phyloP scores from a whole-genome alignment of 176 grass and related monocot species.

The Calamus simplicifolius region DNA sequence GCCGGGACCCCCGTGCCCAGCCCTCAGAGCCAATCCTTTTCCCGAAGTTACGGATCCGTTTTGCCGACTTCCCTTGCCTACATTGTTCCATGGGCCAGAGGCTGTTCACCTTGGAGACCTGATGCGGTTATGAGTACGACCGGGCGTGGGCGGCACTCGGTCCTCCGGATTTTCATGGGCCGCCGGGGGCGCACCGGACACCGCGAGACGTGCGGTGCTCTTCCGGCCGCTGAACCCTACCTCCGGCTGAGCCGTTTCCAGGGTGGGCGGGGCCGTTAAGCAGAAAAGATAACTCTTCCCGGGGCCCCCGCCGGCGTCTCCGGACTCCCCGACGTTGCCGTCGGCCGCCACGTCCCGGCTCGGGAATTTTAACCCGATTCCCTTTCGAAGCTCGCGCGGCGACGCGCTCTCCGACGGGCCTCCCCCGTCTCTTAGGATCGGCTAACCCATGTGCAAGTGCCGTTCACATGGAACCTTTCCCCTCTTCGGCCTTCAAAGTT shows the following conservation, averaged over 20 bases:
- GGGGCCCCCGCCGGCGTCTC: no score
- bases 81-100: constrained; percentile 37
- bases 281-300: constrained; percentile 51
- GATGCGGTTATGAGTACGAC: no score
- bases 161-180: no score
- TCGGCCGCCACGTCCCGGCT: no score
- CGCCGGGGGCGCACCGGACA: constrained; percentile 44
- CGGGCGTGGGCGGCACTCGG: no score
- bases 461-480: constrained; percentile 58
- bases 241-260: constrained; percentile 16
- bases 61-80: constrained; percentile 38
- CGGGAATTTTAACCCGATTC: no score
- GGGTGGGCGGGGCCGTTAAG: constrained; percentile 38
- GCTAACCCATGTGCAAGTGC: constrained; percentile 49
- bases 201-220: constrained; percentile 36
- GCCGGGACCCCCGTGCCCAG: constrained; percentile 15
- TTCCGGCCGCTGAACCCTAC: background rate
- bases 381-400: constrained; percentile 9
- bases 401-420: constrained; percentile 22
- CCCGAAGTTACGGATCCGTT: constrained; percentile 23
- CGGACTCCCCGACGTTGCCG: no score
- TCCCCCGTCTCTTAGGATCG: constrained; percentile 38
- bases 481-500: constrained; percentile 58
- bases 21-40: constrained; percentile 24
- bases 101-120: no score